Evolutionary conservation across 225 moss, liverwort and hornwort species (phyloP).

Genomic region (Pleurozium schreberi): DNA sequence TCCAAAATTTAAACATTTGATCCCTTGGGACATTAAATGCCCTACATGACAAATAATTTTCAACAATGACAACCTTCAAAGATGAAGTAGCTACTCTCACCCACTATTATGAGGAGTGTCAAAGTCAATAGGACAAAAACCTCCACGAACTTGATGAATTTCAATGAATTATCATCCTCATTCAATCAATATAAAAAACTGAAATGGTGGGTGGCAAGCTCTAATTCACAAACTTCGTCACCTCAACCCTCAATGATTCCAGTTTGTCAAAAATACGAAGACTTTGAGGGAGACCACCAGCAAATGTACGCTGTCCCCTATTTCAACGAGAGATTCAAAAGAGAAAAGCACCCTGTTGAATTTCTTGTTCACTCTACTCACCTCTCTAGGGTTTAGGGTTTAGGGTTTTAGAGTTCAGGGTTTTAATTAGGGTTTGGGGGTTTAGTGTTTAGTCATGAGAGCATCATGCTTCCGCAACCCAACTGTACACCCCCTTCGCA

Average conservation of each 20-base stretch:
- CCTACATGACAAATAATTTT: background rate
- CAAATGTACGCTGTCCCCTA: background rate
- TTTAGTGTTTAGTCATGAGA: background rate
- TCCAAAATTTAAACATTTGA: background rate
- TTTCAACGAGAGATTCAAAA: background rate
- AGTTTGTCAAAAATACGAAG: background rate
- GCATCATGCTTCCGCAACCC: background rate
- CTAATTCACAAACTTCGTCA: too few relatives aligned
- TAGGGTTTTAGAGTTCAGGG: background rate
- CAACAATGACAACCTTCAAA: background rate
- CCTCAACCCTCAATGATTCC: background rate
- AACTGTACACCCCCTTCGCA: background rate
- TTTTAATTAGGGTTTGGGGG: too few relatives aligned
- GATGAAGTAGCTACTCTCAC: background rate
- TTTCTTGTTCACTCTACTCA: background rate
- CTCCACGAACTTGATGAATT: too few relatives aligned
- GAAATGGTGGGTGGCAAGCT: background rate
- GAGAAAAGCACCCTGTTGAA: background rate
- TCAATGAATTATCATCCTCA: too few relatives aligned
- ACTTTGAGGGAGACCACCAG: background rate
- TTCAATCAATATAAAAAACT: too few relatives aligned
- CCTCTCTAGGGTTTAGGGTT: too few relatives aligned
- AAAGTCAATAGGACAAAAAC: too few relatives aligned
- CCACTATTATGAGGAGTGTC: background rate
- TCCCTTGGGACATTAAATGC: background rate